These are phyloP conservation scores for Telfairia occidentalis DNA, from an alignment of 331 rosid genomes.

Conservation along the genomic window DNA sequence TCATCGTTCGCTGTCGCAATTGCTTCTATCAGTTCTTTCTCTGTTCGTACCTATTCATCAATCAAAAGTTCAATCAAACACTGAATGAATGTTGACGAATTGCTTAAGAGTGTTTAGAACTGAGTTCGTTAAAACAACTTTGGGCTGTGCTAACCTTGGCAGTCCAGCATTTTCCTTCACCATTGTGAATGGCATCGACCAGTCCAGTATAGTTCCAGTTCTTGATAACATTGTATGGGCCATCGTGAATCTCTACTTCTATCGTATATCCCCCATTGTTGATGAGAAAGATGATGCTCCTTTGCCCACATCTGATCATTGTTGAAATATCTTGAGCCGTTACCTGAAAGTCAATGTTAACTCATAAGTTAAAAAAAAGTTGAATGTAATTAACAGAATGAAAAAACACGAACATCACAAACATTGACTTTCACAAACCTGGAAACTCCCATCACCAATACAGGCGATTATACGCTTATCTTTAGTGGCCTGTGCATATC, in stretches of 20 bases:
- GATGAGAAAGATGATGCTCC: constrained; percentile 64
- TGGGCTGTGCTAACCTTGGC: constrained; percentile 49
- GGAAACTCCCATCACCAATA: constrained; percentile 93
- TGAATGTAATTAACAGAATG: too few species aligned
- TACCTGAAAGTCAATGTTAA: constrained; percentile 32
- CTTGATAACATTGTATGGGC: constrained; percentile 88
- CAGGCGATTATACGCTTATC: constrained; percentile 75
- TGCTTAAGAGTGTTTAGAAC: not conserved
- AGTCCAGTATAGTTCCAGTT: constrained; percentile 79
- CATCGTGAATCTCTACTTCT: constrained; percentile 93
- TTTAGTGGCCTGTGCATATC: constrained; percentile 76
- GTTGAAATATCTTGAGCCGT: constrained; percentile 89
- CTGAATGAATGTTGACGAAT: not conserved
- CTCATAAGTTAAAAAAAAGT: too few species aligned
- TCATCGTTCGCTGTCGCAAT: constrained; percentile 39
- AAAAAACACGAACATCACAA: too few species aligned
- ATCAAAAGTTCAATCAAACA: not conserved
- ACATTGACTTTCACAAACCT: too few species aligned
- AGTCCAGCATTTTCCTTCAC: constrained; percentile 83
- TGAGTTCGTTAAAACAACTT: not conserved
- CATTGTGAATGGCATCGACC: constrained; percentile 75
- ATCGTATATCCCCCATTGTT: constrained; percentile 86
- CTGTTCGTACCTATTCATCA: constrained; percentile 43
- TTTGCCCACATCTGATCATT: constrained; percentile 68
- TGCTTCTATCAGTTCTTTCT: constrained; percentile 55